Evolutionary conservation across 768 basidiomycete species (phyloP), one percentile per base, ranked within the genome.

Genomic region (Macrolepiota fuliginosa): DNA sequence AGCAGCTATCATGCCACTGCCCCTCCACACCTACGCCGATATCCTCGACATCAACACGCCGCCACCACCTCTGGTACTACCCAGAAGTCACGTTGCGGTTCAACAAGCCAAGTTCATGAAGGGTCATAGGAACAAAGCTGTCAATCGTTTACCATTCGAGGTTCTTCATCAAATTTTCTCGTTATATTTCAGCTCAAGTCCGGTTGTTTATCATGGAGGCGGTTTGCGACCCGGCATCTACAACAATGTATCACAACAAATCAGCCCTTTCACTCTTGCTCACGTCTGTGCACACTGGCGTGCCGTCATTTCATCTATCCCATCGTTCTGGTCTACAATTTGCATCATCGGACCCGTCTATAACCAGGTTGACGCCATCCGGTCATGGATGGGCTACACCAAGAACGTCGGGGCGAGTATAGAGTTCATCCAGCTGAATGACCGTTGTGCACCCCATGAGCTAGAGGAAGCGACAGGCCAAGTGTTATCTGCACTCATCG

Each of bases 261-360:
- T 56, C 17, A 56, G 25, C 15, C 54, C 54, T 3, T 45, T 56
- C 25, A 25, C 40, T 13, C 37, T 56, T 13, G 17, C 37, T 3
- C 54, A 56, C 22, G 40, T 56, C n/a, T 56, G 54, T n/a, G 24
- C 54, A 25, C 24, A 40, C 25, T 56, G 54, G 54, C 54, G 40
- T 25, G 40, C 39, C 6, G 54, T 56, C 25, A 56, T 56, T 7
- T 40, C 40, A 15, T 42, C 37, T 11, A 42, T 42, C 37, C 39
- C 54, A 13, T 17, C 22, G 17, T 29, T 56, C 40, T 56, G 54
- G 54, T 42, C 39, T 42, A 27, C 37, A 12, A 39, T 56, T 6
- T 39, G 37, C 27, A 56, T 56, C 9, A 22, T 56, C 2, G 54
- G 54, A 10, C 54, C 54, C 1, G 25, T 45, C 3, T n/a, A 17